Conservation (phyloP, 1,139 yeast genomes). For the Pichia sp. region DNA sequence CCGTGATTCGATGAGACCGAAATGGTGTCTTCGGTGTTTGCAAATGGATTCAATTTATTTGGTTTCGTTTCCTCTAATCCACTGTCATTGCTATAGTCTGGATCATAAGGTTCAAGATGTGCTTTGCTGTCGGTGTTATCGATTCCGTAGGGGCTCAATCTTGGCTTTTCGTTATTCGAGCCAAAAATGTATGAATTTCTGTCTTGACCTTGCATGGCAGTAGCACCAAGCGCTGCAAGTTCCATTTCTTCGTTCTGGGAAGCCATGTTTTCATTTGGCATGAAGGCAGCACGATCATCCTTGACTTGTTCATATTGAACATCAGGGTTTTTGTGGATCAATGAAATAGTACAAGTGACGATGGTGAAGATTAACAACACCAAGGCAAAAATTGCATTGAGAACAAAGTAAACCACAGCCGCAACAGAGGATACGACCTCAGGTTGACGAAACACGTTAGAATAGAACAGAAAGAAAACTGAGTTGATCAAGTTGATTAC, state of each 20-base stretch:
- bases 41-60: conserved; percentile 18
- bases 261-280: conserved; percentile 45
- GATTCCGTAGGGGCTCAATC: conserved; percentile 84
- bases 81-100: conserved; percentile 16
- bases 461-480: conserved; percentile 82
- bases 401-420: conserved; percentile 86
- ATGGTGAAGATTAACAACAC: conserved; percentile 79
- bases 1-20: not conserved
- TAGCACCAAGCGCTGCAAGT: conserved; percentile 81
- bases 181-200: conserved; percentile 33
- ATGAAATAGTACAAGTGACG: conserved; percentile 79
- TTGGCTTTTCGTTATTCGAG: conserved; percentile 64
- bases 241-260: conserved; percentile 59
- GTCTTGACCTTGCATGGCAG: conserved; percentile 80
- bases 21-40: conserved; percentile 11
- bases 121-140: conserved; percentile 56
- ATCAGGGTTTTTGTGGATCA: conserved; percentile 88
- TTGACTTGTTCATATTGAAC: conserved; percentile 94
- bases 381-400: conserved; percentile 86
- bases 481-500: conserved; percentile 78
- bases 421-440: conserved; percentile 83
- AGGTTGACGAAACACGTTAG: conserved; percentile 79
- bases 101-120: conserved; percentile 22
- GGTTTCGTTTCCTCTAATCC: not conserved
- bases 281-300: conserved; percentile 92